Base-by-base conservation (phyloP, 768 basidiomycete genomes). In the Suillus sp. region DNA sequence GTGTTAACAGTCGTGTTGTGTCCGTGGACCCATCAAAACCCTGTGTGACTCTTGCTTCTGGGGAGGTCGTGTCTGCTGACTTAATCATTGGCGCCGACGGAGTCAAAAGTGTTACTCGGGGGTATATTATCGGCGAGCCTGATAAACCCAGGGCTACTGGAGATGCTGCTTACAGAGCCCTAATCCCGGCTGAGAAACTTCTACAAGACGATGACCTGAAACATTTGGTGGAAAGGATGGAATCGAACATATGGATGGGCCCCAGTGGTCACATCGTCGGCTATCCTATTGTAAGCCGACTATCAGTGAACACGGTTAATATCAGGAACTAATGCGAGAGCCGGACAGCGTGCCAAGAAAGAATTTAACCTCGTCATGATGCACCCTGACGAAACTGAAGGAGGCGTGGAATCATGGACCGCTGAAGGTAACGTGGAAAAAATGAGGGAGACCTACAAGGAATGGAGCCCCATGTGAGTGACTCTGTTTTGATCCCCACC, bases 191-290 rank as follows among this genome's bases (percentile, higher is more conserved):
- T 0, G 75, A 69, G 51, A 53, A 75, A 1, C 75, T 89, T 69
- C 61, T 85, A 14, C 67, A 71, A 9, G 85, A 90, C 63, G 84
- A 84, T 0, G 84, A 85, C 5, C 77, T 90, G 35, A 77, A 71
- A 62, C 61, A 69, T 1, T 74, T 90, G 14, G 78, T 88, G 0
- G 85, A 89, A 14, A 71, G 66, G 1, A 77, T 82, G 0, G 82
- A 85, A 62, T 81, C 84, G 78, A 83, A 81, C 0, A 79, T 77
- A 0, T 89, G 88, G 88, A 82, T 89, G 79, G 87, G 83, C 1
- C 85, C 87, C 0, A 62, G 75, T 2, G 64, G 79, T 4, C 83
- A 84, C 61, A 67, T 83, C 45, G 80, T 84, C 77, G 72, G 75
- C 1, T 84, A 84, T 57, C 74, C 70, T 42, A 80, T 84, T 37